Percentiles rank a stretch among this genome's conserved stretches.
Evolutionary conservation across 1,284 basidiomycete genomes (phyloP).

Genomic region (Trichosporon sp.): DNA sequence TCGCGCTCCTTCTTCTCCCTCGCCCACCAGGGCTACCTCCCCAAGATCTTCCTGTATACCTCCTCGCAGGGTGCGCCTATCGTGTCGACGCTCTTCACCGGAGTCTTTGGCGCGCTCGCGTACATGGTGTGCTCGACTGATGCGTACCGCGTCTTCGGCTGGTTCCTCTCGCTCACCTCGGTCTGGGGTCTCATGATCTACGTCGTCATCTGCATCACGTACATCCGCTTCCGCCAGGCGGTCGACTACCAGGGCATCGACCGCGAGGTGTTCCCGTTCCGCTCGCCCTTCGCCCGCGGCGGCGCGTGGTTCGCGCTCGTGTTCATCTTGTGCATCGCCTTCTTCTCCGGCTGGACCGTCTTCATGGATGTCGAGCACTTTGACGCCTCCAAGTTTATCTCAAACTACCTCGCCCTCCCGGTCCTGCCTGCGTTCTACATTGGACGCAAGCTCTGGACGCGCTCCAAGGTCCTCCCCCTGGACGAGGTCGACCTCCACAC

Average conservation of each 20-base stretch:
- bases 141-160: constrained; percentile 68
- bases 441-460: constrained; percentile 63
- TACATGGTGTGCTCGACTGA: constrained; percentile 67
- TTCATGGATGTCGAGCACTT: constrained; percentile 26
- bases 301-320: constrained; percentile 22
- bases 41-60: constrained; percentile 61
- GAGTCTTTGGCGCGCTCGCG: constrained; percentile 63
- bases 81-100: constrained; percentile 65
- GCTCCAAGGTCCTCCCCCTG: constrained; percentile 61
- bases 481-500: constrained; percentile 61
- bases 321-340: constrained; percentile 32
- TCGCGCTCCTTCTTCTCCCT: constrained; percentile 62
- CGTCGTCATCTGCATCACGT: constrained; percentile 24
- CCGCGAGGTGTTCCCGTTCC: constrained; percentile 31
- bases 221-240: constrained; percentile 57
- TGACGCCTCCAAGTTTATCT: constrained; percentile 3
- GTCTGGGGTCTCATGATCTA: constrained; percentile 24
- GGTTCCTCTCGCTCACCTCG: constrained; percentile 61
- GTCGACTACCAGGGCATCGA: constrained; percentile 52
- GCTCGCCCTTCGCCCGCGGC: constrained; percentile 22
- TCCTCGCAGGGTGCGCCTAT: constrained; percentile 54
- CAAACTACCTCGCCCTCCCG: constrained; percentile 57
- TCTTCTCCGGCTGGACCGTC: constrained; percentile 36
- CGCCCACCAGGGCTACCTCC: constrained; percentile 58
- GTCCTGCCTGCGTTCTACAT: constrained; percentile 64